These are phyloP conservation scores for Trichoderma endophyticum DNA, from an alignment of 2,329 filamentous ascomycete genomes.

Conservation along the genomic window DNA sequence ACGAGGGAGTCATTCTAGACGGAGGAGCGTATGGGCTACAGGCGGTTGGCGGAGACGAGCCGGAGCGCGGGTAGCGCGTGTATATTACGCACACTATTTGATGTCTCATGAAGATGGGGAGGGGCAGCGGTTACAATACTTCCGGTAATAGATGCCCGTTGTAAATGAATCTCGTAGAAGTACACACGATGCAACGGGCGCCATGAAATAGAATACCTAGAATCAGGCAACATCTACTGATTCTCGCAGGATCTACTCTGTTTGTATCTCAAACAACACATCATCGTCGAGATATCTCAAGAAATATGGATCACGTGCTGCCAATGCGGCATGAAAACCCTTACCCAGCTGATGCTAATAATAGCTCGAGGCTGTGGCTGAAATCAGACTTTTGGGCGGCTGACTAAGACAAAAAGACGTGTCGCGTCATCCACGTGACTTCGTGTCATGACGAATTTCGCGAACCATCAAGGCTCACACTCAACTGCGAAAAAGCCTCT, in stretches of 20 bases:
- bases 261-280: no score
- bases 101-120: neutral
- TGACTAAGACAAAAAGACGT: slow-evolving; percentile 10
- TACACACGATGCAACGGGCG: neutral
- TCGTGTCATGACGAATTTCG: slow-evolving; percentile 30
- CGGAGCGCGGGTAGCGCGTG: slow-evolving; percentile 34
- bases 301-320: neutral
- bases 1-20: slow-evolving; percentile 57
- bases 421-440: slow-evolving; percentile 31
- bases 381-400: neutral
- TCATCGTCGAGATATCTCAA: neutral
- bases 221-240: neutral
- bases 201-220: neutral
- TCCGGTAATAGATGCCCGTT: no score
- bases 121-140: no score
- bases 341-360: neutral
- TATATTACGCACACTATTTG: neutral
- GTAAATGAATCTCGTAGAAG: neutral
- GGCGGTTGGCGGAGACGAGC: slow-evolving; percentile 31
- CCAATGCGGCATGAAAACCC: neutral
- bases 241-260: neutral
- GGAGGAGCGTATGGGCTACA: slow-evolving; percentile 47
- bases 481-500: neutral
- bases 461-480: neutral
- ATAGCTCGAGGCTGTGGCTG: neutral